Percentiles rank a stretch among this genome's conserved stretches.
phyloP scores from a whole-genome alignment of 2,329 filamentous ascomycete genomes.

The Penicillium sp. region DNA sequence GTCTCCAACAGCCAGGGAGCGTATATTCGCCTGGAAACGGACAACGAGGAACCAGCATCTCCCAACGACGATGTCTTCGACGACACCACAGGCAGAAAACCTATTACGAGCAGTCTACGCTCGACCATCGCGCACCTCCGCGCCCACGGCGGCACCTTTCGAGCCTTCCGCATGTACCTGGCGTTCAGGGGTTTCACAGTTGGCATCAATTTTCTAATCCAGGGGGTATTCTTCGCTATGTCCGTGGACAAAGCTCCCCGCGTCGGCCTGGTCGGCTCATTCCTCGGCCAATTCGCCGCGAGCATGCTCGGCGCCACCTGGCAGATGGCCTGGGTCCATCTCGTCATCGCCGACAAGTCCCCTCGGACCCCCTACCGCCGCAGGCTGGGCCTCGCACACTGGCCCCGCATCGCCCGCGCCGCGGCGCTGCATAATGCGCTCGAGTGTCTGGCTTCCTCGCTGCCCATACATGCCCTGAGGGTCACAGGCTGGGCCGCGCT shows the following conservation, averaged over 20 bases:
- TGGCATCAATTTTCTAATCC: not conserved
- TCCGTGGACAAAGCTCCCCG: too few relatives aligned
- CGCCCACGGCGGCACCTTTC: not conserved
- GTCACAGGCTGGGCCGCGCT: not conserved
- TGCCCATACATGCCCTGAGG: not conserved
- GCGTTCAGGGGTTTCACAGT: not conserved
- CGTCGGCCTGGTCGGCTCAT: not conserved
- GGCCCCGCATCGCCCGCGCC: not conserved
- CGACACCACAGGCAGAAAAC: not conserved
- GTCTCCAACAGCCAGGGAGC: not conserved
- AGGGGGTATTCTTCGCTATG: not conserved
- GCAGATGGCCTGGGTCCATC: slow-evolving; percentile 80
- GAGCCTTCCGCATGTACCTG: not conserved
- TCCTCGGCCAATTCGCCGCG: slow-evolving; percentile 51
- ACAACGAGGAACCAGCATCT: too few relatives aligned
- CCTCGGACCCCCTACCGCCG: slow-evolving; percentile 69
- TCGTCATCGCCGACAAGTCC: slow-evolving; percentile 75
- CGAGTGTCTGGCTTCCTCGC: not conserved
- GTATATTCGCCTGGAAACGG: not conserved
- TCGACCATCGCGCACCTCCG: not conserved
- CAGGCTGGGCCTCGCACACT: slow-evolving; percentile 54
- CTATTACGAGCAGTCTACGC: not conserved
- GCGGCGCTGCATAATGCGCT: not conserved
- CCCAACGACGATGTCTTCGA: not conserved
- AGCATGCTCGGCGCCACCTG: slow-evolving; percentile 69